Evolutionary conservation across 495 filamentous ascomycete species (phyloP).

Genomic region (Annulohypoxylon moriforme): DNA sequence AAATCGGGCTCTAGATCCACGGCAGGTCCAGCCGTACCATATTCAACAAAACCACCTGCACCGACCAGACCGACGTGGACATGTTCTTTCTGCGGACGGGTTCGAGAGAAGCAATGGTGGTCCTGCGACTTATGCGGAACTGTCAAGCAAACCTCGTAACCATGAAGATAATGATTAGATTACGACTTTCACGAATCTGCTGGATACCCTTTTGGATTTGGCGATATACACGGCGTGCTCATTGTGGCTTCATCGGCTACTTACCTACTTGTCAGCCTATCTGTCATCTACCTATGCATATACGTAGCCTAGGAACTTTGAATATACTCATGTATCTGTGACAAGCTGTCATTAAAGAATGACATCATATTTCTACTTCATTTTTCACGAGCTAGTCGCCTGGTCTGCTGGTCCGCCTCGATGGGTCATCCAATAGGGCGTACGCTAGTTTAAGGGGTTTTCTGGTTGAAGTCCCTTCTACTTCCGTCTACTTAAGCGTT

Average conservation of each 20-base stretch:
- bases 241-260: background rate
- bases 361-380: conserved; percentile 8
- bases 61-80: conserved; percentile 75
- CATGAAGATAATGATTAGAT: background rate
- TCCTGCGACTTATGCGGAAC: conserved; percentile 76
- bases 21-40: conserved; percentile 25
- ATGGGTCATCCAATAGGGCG: background rate
- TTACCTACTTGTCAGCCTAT: background rate
- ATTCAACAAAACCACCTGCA: conserved; percentile 59
- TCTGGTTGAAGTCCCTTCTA: background rate
- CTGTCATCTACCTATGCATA: background rate
- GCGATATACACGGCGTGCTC: background rate
- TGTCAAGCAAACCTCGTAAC: conserved; percentile 64
- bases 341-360: background rate
- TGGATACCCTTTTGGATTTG: conserved; percentile 19
- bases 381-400: background rate
- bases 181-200: conserved; percentile 9
- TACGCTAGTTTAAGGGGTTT: conserved; percentile 9
- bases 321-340: background rate
- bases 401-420: background rate
- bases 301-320: background rate
- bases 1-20: conserved; percentile 44
- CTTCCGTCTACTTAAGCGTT: background rate
- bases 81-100: conserved; percentile 72
- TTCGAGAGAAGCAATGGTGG: conserved; percentile 81